Conservation (phyloP, 805 yeast genomes). For the Lipomyces lipofer region DNA sequence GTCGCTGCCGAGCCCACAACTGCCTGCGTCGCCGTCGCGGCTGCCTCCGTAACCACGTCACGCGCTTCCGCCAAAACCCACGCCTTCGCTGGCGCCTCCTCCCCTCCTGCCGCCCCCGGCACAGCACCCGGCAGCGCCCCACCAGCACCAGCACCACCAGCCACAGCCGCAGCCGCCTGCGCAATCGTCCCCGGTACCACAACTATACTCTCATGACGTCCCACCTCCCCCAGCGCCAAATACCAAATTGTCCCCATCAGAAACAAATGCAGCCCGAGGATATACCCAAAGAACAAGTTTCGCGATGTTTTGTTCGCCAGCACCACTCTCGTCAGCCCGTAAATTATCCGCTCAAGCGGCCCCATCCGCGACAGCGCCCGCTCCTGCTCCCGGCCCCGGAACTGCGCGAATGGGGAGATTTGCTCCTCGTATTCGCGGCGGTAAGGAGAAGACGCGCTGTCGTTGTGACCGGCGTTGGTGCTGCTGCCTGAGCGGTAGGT, state of each 20-base stretch:
- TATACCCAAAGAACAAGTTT: constrained; percentile 69
- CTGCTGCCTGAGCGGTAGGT: constrained; percentile 29
- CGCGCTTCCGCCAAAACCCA: constrained; percentile 6
- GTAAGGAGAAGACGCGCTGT: constrained; percentile 48
- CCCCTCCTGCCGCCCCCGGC: background rate
- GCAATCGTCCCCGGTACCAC: constrained; percentile 1
- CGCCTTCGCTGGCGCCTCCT: background rate
- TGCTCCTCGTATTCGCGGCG: constrained; percentile 69
- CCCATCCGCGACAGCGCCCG: constrained; percentile 70
- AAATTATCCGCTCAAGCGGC: constrained; percentile 75
- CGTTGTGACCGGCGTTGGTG: constrained; percentile 26
- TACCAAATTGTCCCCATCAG: constrained; percentile 50
- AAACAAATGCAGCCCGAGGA: constrained; percentile 70
- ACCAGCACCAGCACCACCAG: background rate
- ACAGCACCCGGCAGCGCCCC: background rate
- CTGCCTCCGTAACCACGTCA: background rate
- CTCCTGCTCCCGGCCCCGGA: constrained; percentile 74
- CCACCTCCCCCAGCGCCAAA: constrained; percentile 29
- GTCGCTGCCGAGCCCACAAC: background rate
- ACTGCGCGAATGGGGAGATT: constrained; percentile 79
- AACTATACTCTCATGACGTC: constrained; percentile 17
- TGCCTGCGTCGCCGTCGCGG: constrained; percentile 1
- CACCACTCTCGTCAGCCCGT: constrained; percentile 70
- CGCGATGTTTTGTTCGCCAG: constrained; percentile 72
- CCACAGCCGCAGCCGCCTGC: constrained; percentile 4